Base-by-base conservation (phyloP, 768 basidiomycete species). In the Leccinum aurantiacum region DNA sequence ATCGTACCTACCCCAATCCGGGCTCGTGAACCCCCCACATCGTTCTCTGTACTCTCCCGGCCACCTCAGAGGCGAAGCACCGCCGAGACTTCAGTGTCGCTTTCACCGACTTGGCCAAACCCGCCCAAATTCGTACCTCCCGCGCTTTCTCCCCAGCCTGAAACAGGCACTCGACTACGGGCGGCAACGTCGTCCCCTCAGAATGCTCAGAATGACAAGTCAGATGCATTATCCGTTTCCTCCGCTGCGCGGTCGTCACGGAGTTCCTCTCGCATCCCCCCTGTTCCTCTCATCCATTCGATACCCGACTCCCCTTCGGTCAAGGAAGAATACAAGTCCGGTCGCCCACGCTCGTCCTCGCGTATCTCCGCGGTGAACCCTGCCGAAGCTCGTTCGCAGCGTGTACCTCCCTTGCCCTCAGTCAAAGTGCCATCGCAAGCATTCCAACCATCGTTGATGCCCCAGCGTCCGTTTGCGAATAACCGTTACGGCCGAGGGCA, bases 1-100 rank as follows among this genome's bases (percentile, higher is more conserved):
- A 74, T 75, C 17, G 64, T 82, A 19, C 86, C 86, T 9, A 86
- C 86, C 52, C 81, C 81, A 24, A 86, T 88, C 62, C 83, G 81
- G 62, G 77, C 80, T 65, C 79, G 84, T 33, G 74, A 80, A 51
- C 82, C 85, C 4, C 79, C 79, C 10, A 80, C 84, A 7, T 76
- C 84, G 27, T 88, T 88, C 65, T 83, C 82, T 60, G 86, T 88
- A 50, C 84, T 82, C 2, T 86, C 85, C 19, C 74, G 86, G 22
- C 85, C 86, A 22, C 75, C 78, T 52, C 69, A 82, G 29, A 68
- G 70, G 54, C 76, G 65, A 8, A 75, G 71, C 14, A 64, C 50
- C 1, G 54, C 51, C 7, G 74, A 69, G 19, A 56, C 59, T 9
- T 60, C 54, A 8, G 5, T 24, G 2, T 63, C 64, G 11, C 41